phyloP scores from a whole-genome alignment of 805 yeast species.

The Helenozyma rhizophorensis region DNA sequence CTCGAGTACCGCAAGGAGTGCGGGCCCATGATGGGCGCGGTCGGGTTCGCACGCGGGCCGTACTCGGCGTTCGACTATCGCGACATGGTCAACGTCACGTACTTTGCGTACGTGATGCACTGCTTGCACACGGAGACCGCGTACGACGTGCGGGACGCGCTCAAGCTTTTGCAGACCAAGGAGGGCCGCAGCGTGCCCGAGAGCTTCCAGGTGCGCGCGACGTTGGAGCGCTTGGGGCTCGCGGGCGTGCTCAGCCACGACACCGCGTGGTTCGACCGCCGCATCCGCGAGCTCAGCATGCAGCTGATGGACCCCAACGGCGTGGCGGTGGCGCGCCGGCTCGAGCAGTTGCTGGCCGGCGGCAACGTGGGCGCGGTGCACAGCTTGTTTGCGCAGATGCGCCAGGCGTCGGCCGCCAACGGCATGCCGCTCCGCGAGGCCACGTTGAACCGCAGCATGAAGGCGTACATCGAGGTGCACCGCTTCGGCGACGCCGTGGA shows the following conservation, averaged over 20 bases:
- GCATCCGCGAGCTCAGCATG: constrained; percentile 9
- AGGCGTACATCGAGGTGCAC: constrained; percentile 36
- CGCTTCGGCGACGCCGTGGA: constrained; percentile 33
- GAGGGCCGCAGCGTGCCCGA: constrained; percentile 16
- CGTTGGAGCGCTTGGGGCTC: constrained; percentile 16
- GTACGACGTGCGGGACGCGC: constrained; percentile 21
- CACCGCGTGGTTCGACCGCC: constrained; percentile 1
- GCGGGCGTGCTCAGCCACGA: constrained; percentile 5
- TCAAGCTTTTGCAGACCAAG: constrained; percentile 24
- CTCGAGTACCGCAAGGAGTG: constrained; percentile 21
- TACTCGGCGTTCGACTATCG: constrained; percentile 12
- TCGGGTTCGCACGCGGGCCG: constrained; percentile 3
- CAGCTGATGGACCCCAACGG: constrained; percentile 35
- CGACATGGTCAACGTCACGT: constrained; percentile 23
- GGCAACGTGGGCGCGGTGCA: constrained; percentile 18
- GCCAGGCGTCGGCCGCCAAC: constrained; percentile 20
- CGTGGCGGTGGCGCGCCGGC: constrained; percentile 15
- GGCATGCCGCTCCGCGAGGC: constrained; percentile 34
- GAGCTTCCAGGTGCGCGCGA: constrained; percentile 12
- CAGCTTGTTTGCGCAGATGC: constrained; percentile 22
- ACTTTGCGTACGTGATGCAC: constrained; percentile 31
- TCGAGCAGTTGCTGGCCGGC: constrained; percentile 18
- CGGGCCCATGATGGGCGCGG: constrained; percentile 6
- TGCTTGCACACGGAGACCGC: constrained; percentile 21
- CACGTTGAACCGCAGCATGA: constrained; percentile 43